Percentiles rank a stretch among this genome's conserved stretches.
These are phyloP conservation scores for Tranzscheliella williamsii DNA, from an alignment of 1,284 basidiomycete species.

Conservation along the genomic window DNA sequence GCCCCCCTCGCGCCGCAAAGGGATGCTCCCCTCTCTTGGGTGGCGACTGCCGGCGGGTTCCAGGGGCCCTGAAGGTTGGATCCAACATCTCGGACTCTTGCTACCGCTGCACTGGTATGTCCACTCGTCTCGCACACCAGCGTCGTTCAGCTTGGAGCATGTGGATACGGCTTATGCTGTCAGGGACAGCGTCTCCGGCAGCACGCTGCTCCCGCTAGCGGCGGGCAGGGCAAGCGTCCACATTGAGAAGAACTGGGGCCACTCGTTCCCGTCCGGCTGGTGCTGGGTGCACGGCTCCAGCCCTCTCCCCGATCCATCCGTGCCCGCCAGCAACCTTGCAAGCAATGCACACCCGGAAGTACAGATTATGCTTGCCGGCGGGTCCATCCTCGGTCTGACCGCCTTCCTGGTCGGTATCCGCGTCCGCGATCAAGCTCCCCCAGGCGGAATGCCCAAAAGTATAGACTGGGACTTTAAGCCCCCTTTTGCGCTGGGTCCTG, in stretches of 20 bases:
- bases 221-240: constrained; percentile 17
- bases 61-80: constrained; percentile 15
- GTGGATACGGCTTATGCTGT: neutral
- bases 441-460: too few relatives aligned
- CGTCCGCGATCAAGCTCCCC: neutral
- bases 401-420: constrained; percentile 25
- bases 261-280: constrained; percentile 31
- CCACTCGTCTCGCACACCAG: constrained; percentile 10
- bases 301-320: constrained; percentile 4
- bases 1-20: neutral
- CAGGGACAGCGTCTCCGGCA: too few relatives aligned
- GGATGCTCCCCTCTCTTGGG: neutral
- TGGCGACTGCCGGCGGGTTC: constrained; percentile 5
- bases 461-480: constrained; percentile 22
- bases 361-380: constrained; percentile 13
- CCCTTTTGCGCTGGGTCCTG: constrained; percentile 17
- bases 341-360: neutral
- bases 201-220: constrained; percentile 4
- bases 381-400: constrained; percentile 16
- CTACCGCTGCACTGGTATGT: constrained; percentile 38
- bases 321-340: neutral
- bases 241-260: constrained; percentile 36
- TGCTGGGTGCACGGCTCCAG: constrained; percentile 24
- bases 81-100: constrained; percentile 22
- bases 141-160: constrained; percentile 23